Base-by-base conservation (phyloP, 106 monocot genomes). In the Hemerocallis citrina region DNA sequence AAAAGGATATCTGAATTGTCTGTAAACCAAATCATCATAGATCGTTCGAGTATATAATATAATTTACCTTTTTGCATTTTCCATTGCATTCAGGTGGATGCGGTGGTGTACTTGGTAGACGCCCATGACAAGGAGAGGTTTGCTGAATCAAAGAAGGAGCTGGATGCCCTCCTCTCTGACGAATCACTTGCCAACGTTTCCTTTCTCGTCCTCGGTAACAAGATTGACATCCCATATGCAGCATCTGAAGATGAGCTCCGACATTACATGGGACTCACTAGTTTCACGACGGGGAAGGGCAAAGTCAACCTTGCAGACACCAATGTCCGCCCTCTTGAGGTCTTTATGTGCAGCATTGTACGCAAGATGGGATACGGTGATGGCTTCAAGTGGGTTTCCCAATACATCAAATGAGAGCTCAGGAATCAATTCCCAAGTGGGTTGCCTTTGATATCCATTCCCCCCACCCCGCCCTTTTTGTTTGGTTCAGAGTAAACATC, bases 301-400 rank as follows among this genome's bases (percentile, higher is more conserved):
- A 77, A 77, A 47, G 77, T 71, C 21, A 77, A 71, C 39, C 71
- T 71, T 2, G 32, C 34, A 0, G 77, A 77, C 29, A 55, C 77
- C 27, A 77, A 77, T 15, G 70, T 77, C 35, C 70, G 77, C 10
- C 77, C 77, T 4, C 71, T 77, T 12, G 77, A 77, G 60, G 77
- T 77, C 20, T 77, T 77, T 46, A 77, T 77, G 77, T 77, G 77
- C 66, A 77, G 77, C 66, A 77, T 77, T 29, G 71, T 71, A 4
- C 65, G 77, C 7, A 77, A 77, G 55, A 77, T 66, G 71, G 77
- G 77, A 3, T 77, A 77, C 24, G 70, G 77, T 6, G 77, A 77
- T 13, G 77, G 77, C 12, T 76, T 76, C 41, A 69, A 65, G 47
- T 76, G 76, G 76, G 7, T 76, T 3, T 76, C 76, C 4, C 77